phyloP scores from a whole-genome alignment of 108 stramenopile species.

The Skeletonema tropicum region DNA sequence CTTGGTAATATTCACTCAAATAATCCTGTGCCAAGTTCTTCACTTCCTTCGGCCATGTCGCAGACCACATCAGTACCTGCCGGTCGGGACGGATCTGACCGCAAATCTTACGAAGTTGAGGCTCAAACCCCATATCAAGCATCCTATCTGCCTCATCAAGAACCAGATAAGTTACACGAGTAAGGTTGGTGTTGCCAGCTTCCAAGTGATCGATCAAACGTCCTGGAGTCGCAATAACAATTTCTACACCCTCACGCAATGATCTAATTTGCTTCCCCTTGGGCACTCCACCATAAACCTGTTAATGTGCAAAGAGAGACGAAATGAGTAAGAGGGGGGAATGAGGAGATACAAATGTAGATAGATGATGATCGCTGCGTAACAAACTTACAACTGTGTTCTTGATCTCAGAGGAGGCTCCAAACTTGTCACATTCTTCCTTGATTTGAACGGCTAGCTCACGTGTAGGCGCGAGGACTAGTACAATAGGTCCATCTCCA shows the following conservation, averaged over 20 bases:
- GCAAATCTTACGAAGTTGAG: slow-evolving; percentile 97
- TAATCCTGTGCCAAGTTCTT: slow-evolving; percentile 95
- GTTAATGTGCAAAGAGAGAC: no score
- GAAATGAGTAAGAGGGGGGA: no score
- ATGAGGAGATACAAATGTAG: no score
- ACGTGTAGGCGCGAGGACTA: slow-evolving; percentile 97
- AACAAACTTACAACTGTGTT: slow-evolving; percentile 81
- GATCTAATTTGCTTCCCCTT: slow-evolving; percentile 81
- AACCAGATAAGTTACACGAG: slow-evolving; percentile 96
- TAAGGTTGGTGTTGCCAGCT: slow-evolving; percentile 93
- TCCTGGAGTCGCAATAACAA: slow-evolving; percentile 98
- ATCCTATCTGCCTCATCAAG: slow-evolving; percentile 97
- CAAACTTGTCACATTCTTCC: slow-evolving; percentile 99
- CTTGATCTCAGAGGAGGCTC: slow-evolving; percentile 91
- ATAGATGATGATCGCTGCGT: no score
- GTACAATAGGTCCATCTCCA: slow-evolving; percentile 98
- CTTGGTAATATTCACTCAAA: slow-evolving; percentile 90
- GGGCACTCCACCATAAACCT: slow-evolving; percentile 96
- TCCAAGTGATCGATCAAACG: slow-evolving; percentile 98
- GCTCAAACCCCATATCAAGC: slow-evolving; percentile 99
- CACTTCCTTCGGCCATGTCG: slow-evolving; percentile 99
- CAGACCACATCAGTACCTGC: slow-evolving; percentile 99
- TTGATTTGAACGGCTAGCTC: slow-evolving; percentile 99
- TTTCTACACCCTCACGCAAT: slow-evolving; percentile 90
- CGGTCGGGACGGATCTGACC: slow-evolving; percentile 96